phyloP scores from a whole-genome alignment of 106 monocot genomes.

The Dendrobium officinale region DNA sequence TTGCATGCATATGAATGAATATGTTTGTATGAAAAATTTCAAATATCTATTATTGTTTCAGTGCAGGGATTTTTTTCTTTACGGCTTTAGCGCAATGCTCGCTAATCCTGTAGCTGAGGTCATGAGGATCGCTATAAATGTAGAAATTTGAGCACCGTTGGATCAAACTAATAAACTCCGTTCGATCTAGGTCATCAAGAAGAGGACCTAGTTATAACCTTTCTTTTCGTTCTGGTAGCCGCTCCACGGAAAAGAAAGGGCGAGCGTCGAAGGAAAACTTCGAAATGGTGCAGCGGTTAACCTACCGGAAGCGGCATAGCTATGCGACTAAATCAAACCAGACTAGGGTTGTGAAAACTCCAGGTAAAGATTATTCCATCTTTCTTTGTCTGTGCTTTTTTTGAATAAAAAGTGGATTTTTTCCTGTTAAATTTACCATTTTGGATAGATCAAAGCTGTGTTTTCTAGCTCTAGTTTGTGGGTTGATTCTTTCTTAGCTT shows the following conservation, averaged over 20 bases:
- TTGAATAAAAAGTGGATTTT: background rate
- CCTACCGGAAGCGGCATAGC: slow-evolving; percentile 82
- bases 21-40: no score
- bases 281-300: slow-evolving; percentile 86
- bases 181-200: slow-evolving; percentile 2
- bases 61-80: no score
- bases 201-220: background rate
- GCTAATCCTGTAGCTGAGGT: background rate
- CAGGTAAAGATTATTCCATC: slow-evolving; percentile 28
- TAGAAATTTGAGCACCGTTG: background rate
- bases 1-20: no score
- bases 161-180: background rate
- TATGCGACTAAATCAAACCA: slow-evolving; percentile 96
- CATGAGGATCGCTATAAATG: background rate
- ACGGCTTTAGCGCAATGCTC: background rate
- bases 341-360: slow-evolving; percentile 82
- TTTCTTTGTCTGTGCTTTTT: background rate
- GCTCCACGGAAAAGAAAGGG: background rate
- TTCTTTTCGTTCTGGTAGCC: background rate
- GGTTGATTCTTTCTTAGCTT: slow-evolving; percentile 1
- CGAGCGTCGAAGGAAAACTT: background rate
- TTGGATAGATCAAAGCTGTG: background rate
- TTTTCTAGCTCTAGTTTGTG: background rate
- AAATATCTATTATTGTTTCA: no score
- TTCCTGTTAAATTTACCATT: background rate